These are phyloP conservation scores for Lachnellula cervina DNA, from an alignment of 2,329 filamentous ascomycete genomes.

Conservation along the genomic window DNA sequence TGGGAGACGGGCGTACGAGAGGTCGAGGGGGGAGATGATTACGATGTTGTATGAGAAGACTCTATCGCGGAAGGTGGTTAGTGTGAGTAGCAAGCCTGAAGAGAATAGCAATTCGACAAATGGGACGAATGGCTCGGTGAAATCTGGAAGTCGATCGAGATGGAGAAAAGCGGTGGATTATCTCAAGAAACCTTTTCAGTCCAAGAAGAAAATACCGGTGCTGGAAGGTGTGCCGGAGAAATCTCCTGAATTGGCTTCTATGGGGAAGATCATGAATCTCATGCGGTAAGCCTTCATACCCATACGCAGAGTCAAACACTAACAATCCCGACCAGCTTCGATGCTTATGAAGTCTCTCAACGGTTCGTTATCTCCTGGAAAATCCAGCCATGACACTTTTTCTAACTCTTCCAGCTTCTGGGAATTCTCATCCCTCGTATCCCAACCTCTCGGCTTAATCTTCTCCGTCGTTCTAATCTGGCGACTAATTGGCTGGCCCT, in stretches of 20 bases:
- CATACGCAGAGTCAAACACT: no score
- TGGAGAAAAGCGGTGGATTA: constrained; percentile 12
- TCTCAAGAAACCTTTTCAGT: constrained; percentile 22
- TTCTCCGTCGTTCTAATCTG: constrained; percentile 71
- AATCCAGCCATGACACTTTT: not conserved
- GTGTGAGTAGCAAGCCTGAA: constrained; percentile 24
- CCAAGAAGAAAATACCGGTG: constrained; percentile 12
- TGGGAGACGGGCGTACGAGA: constrained; percentile 75
- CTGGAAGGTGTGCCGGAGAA: constrained; percentile 26
- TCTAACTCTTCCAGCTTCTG: constrained; percentile 55
- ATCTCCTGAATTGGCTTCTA: constrained; percentile 61
- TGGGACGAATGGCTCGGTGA: constrained; percentile 9
- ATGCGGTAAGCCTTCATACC: constrained; percentile 53
- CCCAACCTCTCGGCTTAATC: constrained; percentile 70
- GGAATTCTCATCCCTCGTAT: constrained; percentile 75
- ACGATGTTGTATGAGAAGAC: constrained; percentile 77
- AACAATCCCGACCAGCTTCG: constrained; percentile 32
- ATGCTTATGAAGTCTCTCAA: constrained; percentile 78
- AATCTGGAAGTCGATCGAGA: constrained; percentile 3
- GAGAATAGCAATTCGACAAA: constrained; percentile 8
- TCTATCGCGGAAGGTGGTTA: constrained; percentile 30
- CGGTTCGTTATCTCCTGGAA: constrained; percentile 20
- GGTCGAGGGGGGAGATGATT: constrained; percentile 79
- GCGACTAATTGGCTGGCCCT: constrained; percentile 74
- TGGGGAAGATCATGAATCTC: constrained; percentile 86